Percentiles rank a stretch among this genome's conserved stretches.
phyloP scores from a whole-genome alignment of 2,329 filamentous ascomycete genomes.

The Coniochaeta prunicola region DNA sequence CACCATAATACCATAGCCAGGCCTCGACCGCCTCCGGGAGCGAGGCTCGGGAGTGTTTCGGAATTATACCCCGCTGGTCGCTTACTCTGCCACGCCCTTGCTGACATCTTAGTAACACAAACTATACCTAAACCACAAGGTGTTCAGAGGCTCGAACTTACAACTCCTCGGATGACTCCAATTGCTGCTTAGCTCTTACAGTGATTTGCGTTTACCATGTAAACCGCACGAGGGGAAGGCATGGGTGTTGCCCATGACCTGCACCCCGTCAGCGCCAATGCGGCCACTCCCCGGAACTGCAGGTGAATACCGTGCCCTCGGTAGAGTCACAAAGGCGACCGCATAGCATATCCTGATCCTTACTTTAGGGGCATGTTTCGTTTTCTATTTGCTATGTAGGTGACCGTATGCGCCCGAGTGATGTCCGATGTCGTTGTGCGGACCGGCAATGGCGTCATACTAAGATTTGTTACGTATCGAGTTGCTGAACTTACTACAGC shows the following conservation, averaged over 20 bases:
- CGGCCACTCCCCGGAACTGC: not conserved
- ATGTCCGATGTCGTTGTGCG: not conserved
- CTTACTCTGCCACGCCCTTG: not conserved
- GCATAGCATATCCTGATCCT: no score
- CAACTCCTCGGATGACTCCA: not conserved
- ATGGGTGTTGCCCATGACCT: not conserved
- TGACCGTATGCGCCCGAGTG: not conserved
- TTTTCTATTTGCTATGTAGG: no score
- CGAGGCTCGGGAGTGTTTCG: not conserved
- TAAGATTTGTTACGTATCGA: not conserved
- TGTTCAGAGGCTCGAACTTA: not conserved
- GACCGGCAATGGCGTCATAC: not conserved
- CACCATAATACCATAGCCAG: no score
- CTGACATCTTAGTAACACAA: not conserved
- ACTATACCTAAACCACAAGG: not conserved
- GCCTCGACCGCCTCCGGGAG: not conserved
- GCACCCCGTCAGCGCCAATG: not conserved
- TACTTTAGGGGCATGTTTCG: no score
- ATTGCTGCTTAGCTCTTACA: not conserved
- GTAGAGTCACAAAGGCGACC: not conserved
- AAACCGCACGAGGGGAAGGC: not conserved
- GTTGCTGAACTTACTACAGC: not conserved
- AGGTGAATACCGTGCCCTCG: not conserved
- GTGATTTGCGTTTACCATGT: no score
- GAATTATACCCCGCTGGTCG: not conserved